These are phyloP conservation scores for Favolaschia claudopus DNA, from an alignment of 768 basidiomycete genomes.

Conservation along the genomic window DNA sequence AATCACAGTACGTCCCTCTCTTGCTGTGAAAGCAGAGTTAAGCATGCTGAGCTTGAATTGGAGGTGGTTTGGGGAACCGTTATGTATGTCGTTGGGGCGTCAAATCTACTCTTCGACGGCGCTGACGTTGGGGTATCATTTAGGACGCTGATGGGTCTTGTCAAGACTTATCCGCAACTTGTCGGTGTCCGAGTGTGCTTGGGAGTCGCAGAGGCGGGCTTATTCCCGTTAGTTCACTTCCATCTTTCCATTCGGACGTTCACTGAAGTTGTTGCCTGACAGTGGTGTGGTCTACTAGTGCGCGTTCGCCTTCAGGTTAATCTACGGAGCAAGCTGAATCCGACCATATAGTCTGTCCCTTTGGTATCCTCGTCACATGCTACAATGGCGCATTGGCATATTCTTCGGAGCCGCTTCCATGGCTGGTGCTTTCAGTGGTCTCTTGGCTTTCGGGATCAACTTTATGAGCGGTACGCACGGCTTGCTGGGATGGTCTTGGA, in stretches of 20 bases:
- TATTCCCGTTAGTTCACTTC: conserved; percentile 54
- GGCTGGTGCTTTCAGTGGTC: conserved; percentile 69
- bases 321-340: neutral
- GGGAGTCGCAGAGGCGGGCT: conserved; percentile 72
- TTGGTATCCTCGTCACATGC: conserved; percentile 74
- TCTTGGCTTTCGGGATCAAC: conserved; percentile 62
- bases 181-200: conserved; percentile 65
- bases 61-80: conserved; percentile 71
- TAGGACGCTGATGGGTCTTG: conserved; percentile 73
- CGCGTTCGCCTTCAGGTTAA: conserved; percentile 15
- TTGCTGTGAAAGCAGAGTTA: neutral
- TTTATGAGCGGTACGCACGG: conserved; percentile 58
- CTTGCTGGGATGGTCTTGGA: conserved; percentile 72
- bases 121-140: too few species aligned
- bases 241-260: neutral
- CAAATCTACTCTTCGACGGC: neutral
- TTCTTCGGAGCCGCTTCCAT: conserved; percentile 73
- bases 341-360: conserved; percentile 63
- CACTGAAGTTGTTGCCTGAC: neutral
- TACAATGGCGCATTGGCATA: conserved; percentile 65
- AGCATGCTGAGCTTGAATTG: neutral
- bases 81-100: conserved; percentile 49
- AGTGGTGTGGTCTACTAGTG: conserved; percentile 76
- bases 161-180: conserved; percentile 70
- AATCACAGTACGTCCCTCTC: conserved; percentile 56